A percentile compares a stretch with the other conserved stretches of the same genome.
phyloP scores from a whole-genome alignment of 2,329 filamentous ascomycete genomes.

The Paraphaeosphaeria sporulosa region DNA sequence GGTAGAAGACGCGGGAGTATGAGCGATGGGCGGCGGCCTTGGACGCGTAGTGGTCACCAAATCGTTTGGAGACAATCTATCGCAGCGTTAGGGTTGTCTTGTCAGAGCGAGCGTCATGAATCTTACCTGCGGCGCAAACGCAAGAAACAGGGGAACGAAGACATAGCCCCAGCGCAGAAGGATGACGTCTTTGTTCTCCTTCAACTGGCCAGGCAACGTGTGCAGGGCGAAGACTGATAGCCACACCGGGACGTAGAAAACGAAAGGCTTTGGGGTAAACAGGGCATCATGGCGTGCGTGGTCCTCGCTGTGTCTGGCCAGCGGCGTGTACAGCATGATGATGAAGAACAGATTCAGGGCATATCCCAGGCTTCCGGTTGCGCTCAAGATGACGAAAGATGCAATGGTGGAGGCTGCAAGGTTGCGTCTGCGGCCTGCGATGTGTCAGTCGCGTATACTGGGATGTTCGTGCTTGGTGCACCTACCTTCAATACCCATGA shows the following conservation, averaged over 20 bases:
- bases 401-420: constrained; percentile 59
- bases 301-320: constrained; percentile 52
- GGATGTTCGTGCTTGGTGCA: not conserved
- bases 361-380: constrained; percentile 67
- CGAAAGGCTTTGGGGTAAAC: constrained; percentile 40
- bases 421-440: constrained; percentile 58
- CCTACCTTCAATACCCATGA: constrained; percentile 65
- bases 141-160: constrained; percentile 43
- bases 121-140: constrained; percentile 44
- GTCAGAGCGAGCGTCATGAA: not conserved
- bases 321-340: constrained; percentile 64
- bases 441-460: constrained; percentile 11
- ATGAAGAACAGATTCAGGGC: constrained; percentile 71
- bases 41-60: constrained; percentile 56
- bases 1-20: constrained; percentile 58
- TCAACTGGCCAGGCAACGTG: constrained; percentile 41
- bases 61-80: constrained; percentile 56
- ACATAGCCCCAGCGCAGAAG: constrained; percentile 36
- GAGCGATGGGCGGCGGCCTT: constrained; percentile 50
- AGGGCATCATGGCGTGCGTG: constrained; percentile 41
- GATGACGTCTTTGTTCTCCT: constrained; percentile 31
- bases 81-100: constrained; percentile 17
- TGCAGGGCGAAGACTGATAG: constrained; percentile 57
- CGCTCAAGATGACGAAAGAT: constrained; percentile 66
- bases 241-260: constrained; percentile 54